phyloP scores from a whole-genome alignment of 75 land plant species.

The Larix kaempferi region DNA sequence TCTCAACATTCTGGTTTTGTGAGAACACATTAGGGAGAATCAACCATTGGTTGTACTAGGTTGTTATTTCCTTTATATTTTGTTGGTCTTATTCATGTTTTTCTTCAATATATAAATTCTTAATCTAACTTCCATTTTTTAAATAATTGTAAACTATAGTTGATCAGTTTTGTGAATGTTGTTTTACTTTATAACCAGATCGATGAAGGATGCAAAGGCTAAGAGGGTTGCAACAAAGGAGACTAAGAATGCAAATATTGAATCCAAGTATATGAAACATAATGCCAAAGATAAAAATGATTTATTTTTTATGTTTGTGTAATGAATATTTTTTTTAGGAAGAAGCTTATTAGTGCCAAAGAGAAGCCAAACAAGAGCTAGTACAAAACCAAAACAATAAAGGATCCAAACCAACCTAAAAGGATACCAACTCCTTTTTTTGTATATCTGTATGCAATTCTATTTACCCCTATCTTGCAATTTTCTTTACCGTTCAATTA shows the following conservation, averaged over 20 bases:
- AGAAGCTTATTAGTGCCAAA: slow-evolving; percentile 24
- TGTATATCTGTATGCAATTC: slow-evolving; percentile 24
- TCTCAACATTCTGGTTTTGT: too few relatives aligned
- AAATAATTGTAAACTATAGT: not conserved
- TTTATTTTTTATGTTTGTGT: too few relatives aligned
- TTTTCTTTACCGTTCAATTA: too few relatives aligned
- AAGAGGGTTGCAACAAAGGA: not conserved
- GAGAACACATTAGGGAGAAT: too few relatives aligned
- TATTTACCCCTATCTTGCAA: slow-evolving; percentile 1
- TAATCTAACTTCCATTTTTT: too few relatives aligned
- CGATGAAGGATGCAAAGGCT: slow-evolving; percentile 7
- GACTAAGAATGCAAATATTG: too few relatives aligned
- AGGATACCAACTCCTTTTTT: slow-evolving; percentile 38
- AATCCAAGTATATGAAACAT: too few relatives aligned
- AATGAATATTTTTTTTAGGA: not conserved
- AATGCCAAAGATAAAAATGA: too few relatives aligned
- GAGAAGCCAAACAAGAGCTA: slow-evolving; percentile 16
- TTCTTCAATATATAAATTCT: not conserved
- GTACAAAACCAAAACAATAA: slow-evolving; percentile 9
- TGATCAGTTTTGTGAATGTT: too few relatives aligned
- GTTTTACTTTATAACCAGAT: not conserved
- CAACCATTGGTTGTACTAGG: not conserved
- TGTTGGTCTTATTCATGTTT: not conserved
- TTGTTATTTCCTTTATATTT: not conserved
- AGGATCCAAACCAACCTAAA: slow-evolving; percentile 43